Evolutionary conservation across 2,329 filamentous ascomycete genomes (phyloP).

Genomic region (Aspergillus ochraceus): DNA sequence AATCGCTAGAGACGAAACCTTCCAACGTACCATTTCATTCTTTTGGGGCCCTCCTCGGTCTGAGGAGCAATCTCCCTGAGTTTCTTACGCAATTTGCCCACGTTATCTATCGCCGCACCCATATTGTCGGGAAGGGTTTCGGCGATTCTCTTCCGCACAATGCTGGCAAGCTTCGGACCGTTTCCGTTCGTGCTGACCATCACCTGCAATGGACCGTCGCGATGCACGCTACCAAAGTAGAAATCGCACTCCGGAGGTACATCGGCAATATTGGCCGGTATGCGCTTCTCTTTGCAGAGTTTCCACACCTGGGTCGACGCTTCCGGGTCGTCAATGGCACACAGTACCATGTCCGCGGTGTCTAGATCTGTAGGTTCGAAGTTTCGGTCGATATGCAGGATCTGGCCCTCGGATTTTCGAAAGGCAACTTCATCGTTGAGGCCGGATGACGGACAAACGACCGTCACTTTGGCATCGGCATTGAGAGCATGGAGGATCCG

Average conservation of each 20-base stretch:
- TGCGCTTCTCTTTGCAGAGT: slow-evolving; percentile 78
- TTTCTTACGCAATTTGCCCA: slow-evolving; percentile 77
- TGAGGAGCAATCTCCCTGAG: slow-evolving; percentile 74
- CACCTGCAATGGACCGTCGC: slow-evolving; percentile 91
- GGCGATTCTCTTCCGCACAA: slow-evolving; percentile 81
- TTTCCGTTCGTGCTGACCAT: slow-evolving; percentile 99
- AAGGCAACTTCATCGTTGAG: slow-evolving; percentile 86
- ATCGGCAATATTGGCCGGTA: slow-evolving; percentile 94
- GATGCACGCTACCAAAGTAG: slow-evolving; percentile 94
- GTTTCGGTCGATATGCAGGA: slow-evolving; percentile 76
- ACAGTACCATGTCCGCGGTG: slow-evolving; percentile 79
- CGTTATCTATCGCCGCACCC: slow-evolving; percentile 80
- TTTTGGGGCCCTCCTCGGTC: slow-evolving; percentile 72
- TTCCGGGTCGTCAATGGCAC: slow-evolving; percentile 87
- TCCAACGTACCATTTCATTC: slow-evolving; percentile 77
- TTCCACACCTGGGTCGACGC: slow-evolving; percentile 93
- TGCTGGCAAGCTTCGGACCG: slow-evolving; percentile 84
- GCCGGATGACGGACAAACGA: slow-evolving; percentile 76
- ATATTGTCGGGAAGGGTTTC: slow-evolving; percentile 72
- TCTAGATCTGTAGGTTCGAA: slow-evolving; percentile 89
- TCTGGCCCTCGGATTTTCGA: slow-evolving; percentile 72
- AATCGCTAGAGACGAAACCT: not conserved
- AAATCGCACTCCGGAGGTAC: slow-evolving; percentile 97
- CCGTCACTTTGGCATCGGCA: slow-evolving; percentile 85
- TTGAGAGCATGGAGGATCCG: slow-evolving; percentile 93